Conservation (phyloP, 1,284 basidiomycete genomes). For the Puccinia hordei region DNA sequence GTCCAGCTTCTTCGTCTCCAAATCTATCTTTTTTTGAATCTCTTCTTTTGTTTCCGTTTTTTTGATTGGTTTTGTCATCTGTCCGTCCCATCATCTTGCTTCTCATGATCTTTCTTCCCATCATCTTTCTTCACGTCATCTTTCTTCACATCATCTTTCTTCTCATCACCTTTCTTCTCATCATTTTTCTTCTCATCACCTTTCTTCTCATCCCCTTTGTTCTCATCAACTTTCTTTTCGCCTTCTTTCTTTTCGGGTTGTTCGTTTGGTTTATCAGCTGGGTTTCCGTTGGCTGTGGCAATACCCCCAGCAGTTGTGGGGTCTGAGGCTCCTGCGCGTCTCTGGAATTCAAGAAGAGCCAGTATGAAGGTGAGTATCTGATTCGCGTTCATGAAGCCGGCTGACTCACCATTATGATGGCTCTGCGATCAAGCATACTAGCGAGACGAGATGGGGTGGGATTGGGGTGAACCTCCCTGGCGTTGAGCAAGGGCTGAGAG, state of each 20-base stretch:
- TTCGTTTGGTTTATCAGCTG: not conserved
- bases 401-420: too few species aligned
- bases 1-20: not conserved
- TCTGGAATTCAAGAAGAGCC: not conserved
- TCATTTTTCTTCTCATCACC: not conserved
- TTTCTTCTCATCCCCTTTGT: not conserved
- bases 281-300: not conserved
- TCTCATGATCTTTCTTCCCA: not conserved
- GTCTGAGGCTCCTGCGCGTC: not conserved
- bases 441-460: too few species aligned
- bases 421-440: too few species aligned
- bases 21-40: not conserved
- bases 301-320: too few species aligned
- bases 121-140: too few species aligned
- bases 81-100: not conserved
- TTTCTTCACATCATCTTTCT: not conserved
- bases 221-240: not conserved
- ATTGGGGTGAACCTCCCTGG: too few species aligned
- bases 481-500: too few species aligned
- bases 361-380: not conserved
- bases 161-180: not conserved
- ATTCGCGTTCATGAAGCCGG: too few species aligned
- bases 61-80: not conserved
- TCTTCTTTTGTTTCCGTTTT: slow-evolving; percentile 8
- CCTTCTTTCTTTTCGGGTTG: not conserved